phyloP scores from a whole-genome alignment of 768 basidiomycete species.

The Amanita pseudoporphyria region DNA sequence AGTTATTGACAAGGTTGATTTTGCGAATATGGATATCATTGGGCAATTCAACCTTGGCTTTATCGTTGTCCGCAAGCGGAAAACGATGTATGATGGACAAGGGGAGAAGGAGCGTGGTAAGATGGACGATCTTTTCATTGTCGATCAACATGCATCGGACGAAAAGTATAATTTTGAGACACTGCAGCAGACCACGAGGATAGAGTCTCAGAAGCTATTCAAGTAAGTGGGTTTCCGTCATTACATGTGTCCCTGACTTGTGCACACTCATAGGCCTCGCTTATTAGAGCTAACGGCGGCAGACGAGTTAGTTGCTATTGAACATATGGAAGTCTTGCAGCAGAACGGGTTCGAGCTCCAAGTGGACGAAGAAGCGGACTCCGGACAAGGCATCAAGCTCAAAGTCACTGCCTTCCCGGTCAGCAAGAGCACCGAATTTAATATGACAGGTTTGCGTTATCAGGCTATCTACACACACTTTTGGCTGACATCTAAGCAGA shows the following conservation, averaged over 20 bases:
- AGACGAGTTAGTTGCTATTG: conserved; percentile 81
- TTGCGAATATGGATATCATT: conserved; percentile 69
- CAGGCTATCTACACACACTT: background rate
- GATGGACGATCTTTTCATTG: conserved; percentile 89
- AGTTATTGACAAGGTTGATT: conserved; percentile 83
- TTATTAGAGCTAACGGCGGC: conserved; percentile 77
- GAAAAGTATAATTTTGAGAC: conserved; percentile 99
- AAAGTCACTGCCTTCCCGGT: conserved; percentile 76
- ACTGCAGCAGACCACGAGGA: conserved; percentile 81
- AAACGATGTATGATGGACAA: conserved; percentile 8
- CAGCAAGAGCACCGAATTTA: conserved; percentile 86
- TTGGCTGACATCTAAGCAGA: conserved; percentile 34
- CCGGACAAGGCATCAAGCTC: conserved; percentile 33
- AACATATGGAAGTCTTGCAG: conserved; percentile 76
- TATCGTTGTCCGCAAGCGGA: conserved; percentile 68
- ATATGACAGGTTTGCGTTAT: conserved; percentile 61
- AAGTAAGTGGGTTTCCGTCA: conserved; percentile 36
- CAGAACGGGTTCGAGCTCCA: conserved; percentile 87
- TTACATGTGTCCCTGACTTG: background rate
- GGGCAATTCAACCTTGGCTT: conserved; percentile 98
- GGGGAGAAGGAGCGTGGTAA: background rate
- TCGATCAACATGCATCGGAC: conserved; percentile 96
- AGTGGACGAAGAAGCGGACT: conserved; percentile 36
- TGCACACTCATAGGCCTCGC: conserved; percentile 44
- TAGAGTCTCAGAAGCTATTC: conserved; percentile 79